phyloP scores from a whole-genome alignment of 768 basidiomycete species.

The Podaxis sp. region DNA sequence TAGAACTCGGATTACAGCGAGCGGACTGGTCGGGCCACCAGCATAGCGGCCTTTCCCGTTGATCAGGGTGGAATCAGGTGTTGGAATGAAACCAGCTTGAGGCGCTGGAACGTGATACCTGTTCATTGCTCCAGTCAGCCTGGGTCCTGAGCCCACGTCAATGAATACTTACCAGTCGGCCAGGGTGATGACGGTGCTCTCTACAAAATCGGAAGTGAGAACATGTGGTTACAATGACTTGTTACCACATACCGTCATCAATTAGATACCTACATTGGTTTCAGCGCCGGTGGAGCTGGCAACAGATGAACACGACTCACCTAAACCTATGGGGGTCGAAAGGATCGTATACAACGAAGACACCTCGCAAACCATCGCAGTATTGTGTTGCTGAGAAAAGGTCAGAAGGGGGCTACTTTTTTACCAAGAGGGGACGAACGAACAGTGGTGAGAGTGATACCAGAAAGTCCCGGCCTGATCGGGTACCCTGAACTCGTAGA shows the following conservation, averaged over 20 bases:
- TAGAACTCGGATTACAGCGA: constrained; percentile 38
- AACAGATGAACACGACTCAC: constrained; percentile 24
- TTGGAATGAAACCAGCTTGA: background rate
- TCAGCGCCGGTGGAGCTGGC: background rate
- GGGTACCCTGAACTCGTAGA: constrained; percentile 35
- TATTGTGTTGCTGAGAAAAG: constrained; percentile 38
- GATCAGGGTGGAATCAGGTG: constrained; percentile 14
- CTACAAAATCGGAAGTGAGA: constrained; percentile 22
- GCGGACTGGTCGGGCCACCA: constrained; percentile 27
- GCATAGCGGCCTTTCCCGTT: constrained; percentile 39
- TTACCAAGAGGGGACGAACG: background rate
- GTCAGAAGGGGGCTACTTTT: background rate
- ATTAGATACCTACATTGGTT: constrained; percentile 18
- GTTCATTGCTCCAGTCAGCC: constrained; percentile 43
- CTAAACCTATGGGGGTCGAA: constrained; percentile 28
- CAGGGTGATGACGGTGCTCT: constrained; percentile 28
- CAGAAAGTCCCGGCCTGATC: constrained; percentile 46
- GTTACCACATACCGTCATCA: constrained; percentile 42
- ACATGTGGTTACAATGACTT: constrained; percentile 28
- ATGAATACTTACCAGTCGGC: constrained; percentile 23
- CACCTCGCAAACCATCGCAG: constrained; percentile 48
- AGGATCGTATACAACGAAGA: constrained; percentile 40
- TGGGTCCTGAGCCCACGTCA: constrained; percentile 26
- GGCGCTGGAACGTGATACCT: background rate
- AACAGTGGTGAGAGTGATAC: constrained; percentile 32